phyloP scores from a whole-genome alignment of 2,329 filamentous ascomycete species.

The Phialophora verrucosa region DNA sequence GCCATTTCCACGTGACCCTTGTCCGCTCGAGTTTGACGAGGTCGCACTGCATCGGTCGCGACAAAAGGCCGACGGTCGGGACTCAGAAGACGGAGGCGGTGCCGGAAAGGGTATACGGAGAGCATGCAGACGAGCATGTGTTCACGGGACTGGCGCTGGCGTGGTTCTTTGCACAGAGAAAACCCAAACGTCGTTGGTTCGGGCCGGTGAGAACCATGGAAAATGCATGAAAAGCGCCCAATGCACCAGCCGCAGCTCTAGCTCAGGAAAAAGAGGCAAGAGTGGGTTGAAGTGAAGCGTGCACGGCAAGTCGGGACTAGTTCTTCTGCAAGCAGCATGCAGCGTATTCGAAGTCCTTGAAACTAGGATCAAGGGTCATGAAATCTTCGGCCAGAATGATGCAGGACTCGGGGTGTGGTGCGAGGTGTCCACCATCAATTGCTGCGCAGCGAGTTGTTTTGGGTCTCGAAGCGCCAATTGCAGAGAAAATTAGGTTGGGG shows the following conservation, averaged over 20 bases:
- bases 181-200: conserved; percentile 5
- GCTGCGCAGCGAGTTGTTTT: conserved; percentile 30
- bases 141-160: conserved; percentile 31
- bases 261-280: conserved; percentile 13
- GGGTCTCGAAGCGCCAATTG: conserved; percentile 37
- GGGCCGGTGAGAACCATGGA: conserved; percentile 12
- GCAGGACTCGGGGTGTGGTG: conserved; percentile 33
- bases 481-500: conserved; percentile 26
- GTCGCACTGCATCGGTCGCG: background rate
- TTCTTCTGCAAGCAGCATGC: conserved; percentile 14
- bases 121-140: conserved; percentile 30
- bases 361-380: conserved; percentile 31
- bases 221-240: conserved; percentile 18
- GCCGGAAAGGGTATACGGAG: conserved; percentile 16
- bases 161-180: conserved; percentile 18
- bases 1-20: conserved; percentile 21
- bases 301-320: conserved; percentile 9
- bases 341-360: conserved; percentile 18
- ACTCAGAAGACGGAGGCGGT: conserved; percentile 9
- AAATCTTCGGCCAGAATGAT: conserved; percentile 20
- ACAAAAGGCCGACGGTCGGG: conserved; percentile 4
- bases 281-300: conserved; percentile 12
- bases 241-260: conserved; percentile 25
- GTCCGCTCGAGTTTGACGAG: background rate
- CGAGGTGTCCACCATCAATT: conserved; percentile 24